Evolutionary conservation across 805 yeast genomes (phyloP).

Genomic region (Nakazawaea siamensis): DNA sequence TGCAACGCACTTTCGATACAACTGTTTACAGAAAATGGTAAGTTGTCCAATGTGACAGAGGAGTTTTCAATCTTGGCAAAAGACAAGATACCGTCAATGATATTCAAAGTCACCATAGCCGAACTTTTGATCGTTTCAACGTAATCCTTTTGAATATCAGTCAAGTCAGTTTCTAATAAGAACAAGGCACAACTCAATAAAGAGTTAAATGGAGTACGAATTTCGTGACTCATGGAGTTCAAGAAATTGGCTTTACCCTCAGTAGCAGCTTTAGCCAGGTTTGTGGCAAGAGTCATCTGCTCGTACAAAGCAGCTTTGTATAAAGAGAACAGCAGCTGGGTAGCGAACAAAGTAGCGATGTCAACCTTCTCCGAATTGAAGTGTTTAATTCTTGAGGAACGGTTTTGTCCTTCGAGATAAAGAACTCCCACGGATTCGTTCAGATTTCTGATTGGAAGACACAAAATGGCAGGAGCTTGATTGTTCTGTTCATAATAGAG

Average conservation of each 20-base stretch:
- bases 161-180: slow-evolving; percentile 38
- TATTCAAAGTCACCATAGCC: slow-evolving; percentile 42
- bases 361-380: slow-evolving; percentile 29
- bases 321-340: slow-evolving; percentile 45
- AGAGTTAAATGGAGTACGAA: slow-evolving; percentile 48
- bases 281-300: slow-evolving; percentile 42
- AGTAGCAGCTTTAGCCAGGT: slow-evolving; percentile 46
- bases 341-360: slow-evolving; percentile 32
- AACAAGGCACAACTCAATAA: slow-evolving; percentile 40
- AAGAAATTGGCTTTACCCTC: slow-evolving; percentile 46
- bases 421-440: slow-evolving; percentile 34
- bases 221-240: slow-evolving; percentile 51
- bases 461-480: slow-evolving; percentile 26
- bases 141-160: slow-evolving; percentile 35
- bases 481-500: slow-evolving; percentile 28
- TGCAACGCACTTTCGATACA: slow-evolving; percentile 40
- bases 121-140: slow-evolving; percentile 44
- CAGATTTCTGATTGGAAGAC: slow-evolving; percentile 37
- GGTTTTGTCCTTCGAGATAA: slow-evolving; percentile 30
- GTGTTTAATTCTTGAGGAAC: slow-evolving; percentile 12
- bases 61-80: slow-evolving; percentile 51
- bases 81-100: slow-evolving; percentile 46
- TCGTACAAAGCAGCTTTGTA: slow-evolving; percentile 37
- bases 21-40: slow-evolving; percentile 35
- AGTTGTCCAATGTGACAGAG: slow-evolving; percentile 33